These are phyloP conservation scores for Diplosphaera chodatii DNA, from an alignment of 139 green algal species.

Conservation along the genomic window DNA sequence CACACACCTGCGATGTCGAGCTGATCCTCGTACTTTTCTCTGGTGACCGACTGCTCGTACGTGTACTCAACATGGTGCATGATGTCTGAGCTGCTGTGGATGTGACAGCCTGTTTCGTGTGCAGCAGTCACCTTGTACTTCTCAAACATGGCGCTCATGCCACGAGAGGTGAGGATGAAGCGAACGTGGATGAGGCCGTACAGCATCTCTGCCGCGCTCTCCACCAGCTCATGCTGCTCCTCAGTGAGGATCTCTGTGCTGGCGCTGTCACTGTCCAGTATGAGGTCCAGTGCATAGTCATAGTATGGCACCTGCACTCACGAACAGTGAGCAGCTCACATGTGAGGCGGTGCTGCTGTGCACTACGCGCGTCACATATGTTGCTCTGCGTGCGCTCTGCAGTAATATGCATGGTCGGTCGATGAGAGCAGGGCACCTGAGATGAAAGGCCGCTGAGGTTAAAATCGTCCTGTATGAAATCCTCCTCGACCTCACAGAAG, in stretches of 20 bases:
- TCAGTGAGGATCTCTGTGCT: conserved; percentile 74
- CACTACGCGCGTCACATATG: too few relatives aligned
- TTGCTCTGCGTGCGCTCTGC: too few relatives aligned
- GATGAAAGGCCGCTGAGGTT: conserved; percentile 87
- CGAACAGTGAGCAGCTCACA: too few relatives aligned
- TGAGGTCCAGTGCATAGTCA: conserved; percentile 94
- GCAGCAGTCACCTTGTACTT: conserved; percentile 85
- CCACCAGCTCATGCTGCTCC: conserved; percentile 84
- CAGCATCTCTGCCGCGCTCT: conserved; percentile 90
- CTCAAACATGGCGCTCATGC: conserved; percentile 73
- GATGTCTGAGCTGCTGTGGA: too few relatives aligned
- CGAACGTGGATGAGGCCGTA: conserved; percentile 96
- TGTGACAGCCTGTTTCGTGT: too few relatives aligned
- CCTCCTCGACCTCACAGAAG: conserved; percentile 76
- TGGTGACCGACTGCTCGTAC: too few relatives aligned
- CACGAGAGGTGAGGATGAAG: conserved; percentile 86
- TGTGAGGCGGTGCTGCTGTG: too few relatives aligned
- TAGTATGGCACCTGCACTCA: conserved; percentile 96
- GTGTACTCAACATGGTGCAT: too few relatives aligned
- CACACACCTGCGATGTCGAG: conserved; percentile 22
- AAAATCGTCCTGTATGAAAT: conserved; percentile 98
- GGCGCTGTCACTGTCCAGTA: conserved; percentile 85
- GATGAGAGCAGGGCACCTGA: conserved; percentile 24
- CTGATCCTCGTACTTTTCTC: too few relatives aligned
- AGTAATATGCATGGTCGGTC: too few relatives aligned